phyloP scores from a whole-genome alignment of 345 rosid species.

The Heritiera fomes region DNA sequence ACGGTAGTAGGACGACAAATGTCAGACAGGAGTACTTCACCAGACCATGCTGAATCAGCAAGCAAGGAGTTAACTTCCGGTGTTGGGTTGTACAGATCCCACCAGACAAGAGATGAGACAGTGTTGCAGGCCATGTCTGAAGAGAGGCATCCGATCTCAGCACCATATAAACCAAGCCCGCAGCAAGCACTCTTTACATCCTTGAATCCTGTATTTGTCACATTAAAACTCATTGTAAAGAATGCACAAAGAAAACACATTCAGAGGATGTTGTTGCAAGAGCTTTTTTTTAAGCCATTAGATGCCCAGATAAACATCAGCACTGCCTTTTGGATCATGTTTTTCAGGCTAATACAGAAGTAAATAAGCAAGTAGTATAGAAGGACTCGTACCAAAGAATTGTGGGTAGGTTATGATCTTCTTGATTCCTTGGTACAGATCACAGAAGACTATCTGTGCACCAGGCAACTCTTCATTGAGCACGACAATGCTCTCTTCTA shows the following conservation, averaged over 20 bases:
- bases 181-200: constrained; percentile 54
- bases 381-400: constrained; percentile 38
- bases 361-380: neutral
- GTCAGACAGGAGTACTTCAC: constrained; percentile 25
- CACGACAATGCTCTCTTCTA: constrained; percentile 36
- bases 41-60: constrained; percentile 61
- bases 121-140: constrained; percentile 52
- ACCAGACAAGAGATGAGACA: constrained; percentile 54
- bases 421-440: constrained; percentile 50
- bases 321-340: neutral
- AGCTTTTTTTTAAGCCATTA: neutral
- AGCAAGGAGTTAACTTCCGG: constrained; percentile 47
- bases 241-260: neutral
- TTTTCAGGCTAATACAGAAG: neutral
- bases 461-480: constrained; percentile 45
- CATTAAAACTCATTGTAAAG: neutral
- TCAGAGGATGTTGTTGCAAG: neutral
- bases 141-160: constrained; percentile 53
- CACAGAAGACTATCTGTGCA: constrained; percentile 52
- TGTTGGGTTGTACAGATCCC: constrained; percentile 75
- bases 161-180: constrained; percentile 49
- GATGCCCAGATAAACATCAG: too few species aligned
- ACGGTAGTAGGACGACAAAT: constrained; percentile 53
- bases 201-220: constrained; percentile 44
- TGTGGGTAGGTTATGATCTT: constrained; percentile 45